phyloP scores from a whole-genome alignment of 2,329 filamentous ascomycete species.

The Xylaria sp. region DNA sequence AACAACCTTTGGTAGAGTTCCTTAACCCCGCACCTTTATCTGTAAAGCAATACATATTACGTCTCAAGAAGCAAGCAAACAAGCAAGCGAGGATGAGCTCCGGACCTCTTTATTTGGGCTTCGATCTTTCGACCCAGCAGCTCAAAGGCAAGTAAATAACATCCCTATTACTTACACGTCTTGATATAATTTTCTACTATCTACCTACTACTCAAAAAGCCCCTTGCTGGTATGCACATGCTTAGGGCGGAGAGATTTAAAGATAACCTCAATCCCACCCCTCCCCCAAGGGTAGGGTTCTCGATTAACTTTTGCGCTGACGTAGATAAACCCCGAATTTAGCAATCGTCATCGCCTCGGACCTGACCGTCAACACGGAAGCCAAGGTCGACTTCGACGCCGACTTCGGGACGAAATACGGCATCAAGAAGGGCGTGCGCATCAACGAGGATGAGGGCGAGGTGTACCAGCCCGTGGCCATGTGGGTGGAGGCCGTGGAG shows the following conservation, averaged over 20 bases:
- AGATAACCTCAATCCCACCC: not conserved
- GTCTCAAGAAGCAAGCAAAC: slow-evolving; percentile 3
- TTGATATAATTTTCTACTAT: not conserved
- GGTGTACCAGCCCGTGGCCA: slow-evolving; percentile 89
- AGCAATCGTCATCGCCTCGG: slow-evolving; percentile 86
- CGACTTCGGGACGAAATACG: slow-evolving; percentile 78
- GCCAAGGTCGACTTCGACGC: slow-evolving; percentile 96
- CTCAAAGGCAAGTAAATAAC: slow-evolving; percentile 75
- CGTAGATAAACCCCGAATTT: not conserved
- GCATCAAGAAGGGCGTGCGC: slow-evolving; percentile 87
- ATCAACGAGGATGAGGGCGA: slow-evolving; percentile 85
- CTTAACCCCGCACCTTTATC: slow-evolving; percentile 1
- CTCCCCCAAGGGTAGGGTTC: not conserved
- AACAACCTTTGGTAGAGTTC: slow-evolving; percentile 19
- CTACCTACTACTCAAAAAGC: not conserved
- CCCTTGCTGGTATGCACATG: not conserved
- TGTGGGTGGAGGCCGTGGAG: slow-evolving; percentile 95
- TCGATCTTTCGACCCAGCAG: slow-evolving; percentile 97
- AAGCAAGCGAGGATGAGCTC: slow-evolving; percentile 49
- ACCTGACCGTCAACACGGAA: slow-evolving; percentile 82
- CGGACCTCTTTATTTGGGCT: slow-evolving; percentile 83
- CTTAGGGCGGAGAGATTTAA: not conserved
- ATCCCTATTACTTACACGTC: not conserved
- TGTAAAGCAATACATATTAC: not conserved
- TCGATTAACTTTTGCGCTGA: slow-evolving; percentile 25